Base-by-base conservation (phyloP, 306 rosid genomes). In the Casuarina equisetifolia region DNA sequence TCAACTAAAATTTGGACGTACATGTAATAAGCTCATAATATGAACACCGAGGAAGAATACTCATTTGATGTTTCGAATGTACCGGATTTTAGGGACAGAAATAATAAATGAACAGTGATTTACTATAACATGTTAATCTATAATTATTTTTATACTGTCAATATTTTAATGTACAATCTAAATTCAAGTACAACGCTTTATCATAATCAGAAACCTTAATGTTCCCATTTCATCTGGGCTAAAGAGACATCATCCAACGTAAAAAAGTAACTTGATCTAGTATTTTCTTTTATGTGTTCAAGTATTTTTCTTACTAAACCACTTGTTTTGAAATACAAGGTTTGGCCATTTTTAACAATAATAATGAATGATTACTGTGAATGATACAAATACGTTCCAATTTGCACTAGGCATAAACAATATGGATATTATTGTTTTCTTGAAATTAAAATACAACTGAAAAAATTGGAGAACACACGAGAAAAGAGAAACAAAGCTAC, bases 321-420 rank as follows among this genome's bases (percentile, higher is more conserved):
- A 25, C 32, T 25, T 25, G 32, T 25, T 25, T 25, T 25, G 32
- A 25, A 25, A 25, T 25, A 25, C 32, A 25, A 25, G 32, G 32
- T 25, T 0, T 25, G 32, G 1, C 32, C 32, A 25, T 25, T 25
- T 25, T 25, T 25, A 1, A 25, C 32, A 25, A 25, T 73, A 77
- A 81, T 74, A 84, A 84, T 50, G 78, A 86, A 82, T 85, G 61
- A 62, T 48, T 49, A 19, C 55, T 55, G 51, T 74, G 51, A 54
- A 78, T 76, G 80, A 72, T 84, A 88, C 85, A 86, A 77, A 74
- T 46, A 86, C 82, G 80, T 68, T 79, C 74, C 73, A 84, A 71
- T 79, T 72, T 70, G 83, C 69, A 72, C 70, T 54, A 75, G 57
- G 59, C 45, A 77, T 50, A 76, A 13, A 25, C 66, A 25, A 63